A percentile compares a stretch with the other conserved stretches of the same genome.
Evolutionary conservation across 257 asterid species (phyloP).

Genomic region (Solanum piurae): DNA sequence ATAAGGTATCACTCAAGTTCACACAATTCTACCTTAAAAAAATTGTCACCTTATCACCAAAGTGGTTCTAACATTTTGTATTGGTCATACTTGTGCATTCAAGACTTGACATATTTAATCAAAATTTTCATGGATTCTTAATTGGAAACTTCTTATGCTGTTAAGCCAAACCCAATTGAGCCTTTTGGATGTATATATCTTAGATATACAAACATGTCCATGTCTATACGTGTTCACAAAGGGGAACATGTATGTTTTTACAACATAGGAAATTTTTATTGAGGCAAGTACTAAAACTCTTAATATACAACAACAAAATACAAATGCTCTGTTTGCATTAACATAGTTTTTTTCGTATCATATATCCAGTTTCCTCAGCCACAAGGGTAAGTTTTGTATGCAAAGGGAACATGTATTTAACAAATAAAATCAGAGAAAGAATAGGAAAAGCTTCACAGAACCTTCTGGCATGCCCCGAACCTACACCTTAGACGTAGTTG

Average conservation of each 20-base stretch:
- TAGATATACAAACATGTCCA: background rate
- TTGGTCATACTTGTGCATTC: background rate
- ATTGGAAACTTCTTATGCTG: background rate
- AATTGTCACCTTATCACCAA: background rate
- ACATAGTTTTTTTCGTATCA: background rate
- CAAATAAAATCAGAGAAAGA: background rate
- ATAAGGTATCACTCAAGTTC: background rate
- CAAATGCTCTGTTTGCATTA: background rate
- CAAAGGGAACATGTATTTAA: background rate
- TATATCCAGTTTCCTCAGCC: background rate
- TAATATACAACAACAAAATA: background rate
- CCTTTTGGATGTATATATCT: background rate
- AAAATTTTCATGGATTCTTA: background rate
- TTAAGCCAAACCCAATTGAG: background rate
- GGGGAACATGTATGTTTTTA: background rate
- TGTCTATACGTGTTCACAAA: background rate
- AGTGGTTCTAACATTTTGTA: background rate
- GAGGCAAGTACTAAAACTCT: background rate
- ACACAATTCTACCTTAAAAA: background rate
- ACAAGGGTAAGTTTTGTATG: background rate
- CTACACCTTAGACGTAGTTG: too few relatives aligned
- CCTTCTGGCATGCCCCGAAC: too few relatives aligned
- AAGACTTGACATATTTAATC: background rate
- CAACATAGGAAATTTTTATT: background rate
- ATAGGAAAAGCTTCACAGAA: background rate